Percentiles rank a stretch among this genome's conserved stretches.
phyloP scores from a whole-genome alignment of 495 filamentous ascomycete species.

The Hypomontagnella monticulosa region DNA sequence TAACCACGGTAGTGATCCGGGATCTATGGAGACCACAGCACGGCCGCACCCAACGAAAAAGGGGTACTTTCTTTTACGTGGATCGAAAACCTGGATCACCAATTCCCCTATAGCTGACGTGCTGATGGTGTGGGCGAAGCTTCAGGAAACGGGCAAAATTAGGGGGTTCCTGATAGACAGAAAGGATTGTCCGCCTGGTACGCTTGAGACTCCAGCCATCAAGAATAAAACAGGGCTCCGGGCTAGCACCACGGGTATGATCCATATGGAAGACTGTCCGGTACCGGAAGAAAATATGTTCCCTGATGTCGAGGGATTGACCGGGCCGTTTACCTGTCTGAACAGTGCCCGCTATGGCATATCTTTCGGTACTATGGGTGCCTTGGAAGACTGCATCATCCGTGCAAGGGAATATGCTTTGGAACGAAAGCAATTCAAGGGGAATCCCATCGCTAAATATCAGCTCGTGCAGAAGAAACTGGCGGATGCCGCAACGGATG shows the following conservation, averaged over 20 bases:
- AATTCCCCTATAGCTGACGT: slow-evolving; percentile 96
- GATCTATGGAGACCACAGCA: slow-evolving; percentile 91
- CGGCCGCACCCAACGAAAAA: slow-evolving; percentile 88
- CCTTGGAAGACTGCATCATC: slow-evolving; percentile 87
- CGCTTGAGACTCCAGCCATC: slow-evolving; percentile 88
- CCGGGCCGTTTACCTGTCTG: slow-evolving; percentile 90
- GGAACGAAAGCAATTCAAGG: slow-evolving; percentile 95
- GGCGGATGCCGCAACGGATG: slow-evolving; percentile 89
- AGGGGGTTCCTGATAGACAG: slow-evolving; percentile 92
- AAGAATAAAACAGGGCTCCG: slow-evolving; percentile 96
- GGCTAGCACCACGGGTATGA: slow-evolving; percentile 97
- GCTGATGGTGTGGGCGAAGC: slow-evolving; percentile 92
- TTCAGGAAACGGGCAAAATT: slow-evolving; percentile 90
- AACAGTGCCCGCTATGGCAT: slow-evolving; percentile 95
- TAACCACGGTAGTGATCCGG: slow-evolving; percentile 96
- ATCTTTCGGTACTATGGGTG: slow-evolving; percentile 91
- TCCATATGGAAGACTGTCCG: slow-evolving; percentile 89
- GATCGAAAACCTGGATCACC: slow-evolving; percentile 98
- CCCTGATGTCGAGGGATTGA: slow-evolving; percentile 85
- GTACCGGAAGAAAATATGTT: slow-evolving; percentile 95
- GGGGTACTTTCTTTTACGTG: slow-evolving; percentile 81
- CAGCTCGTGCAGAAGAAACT: slow-evolving; percentile 99
- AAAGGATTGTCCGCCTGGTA: slow-evolving; percentile 80
- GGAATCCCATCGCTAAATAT: slow-evolving; percentile 94
- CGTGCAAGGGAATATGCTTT: slow-evolving; percentile 86